Conservation (phyloP, 768 basidiomycete species). For the Inosperma sp. region DNA sequence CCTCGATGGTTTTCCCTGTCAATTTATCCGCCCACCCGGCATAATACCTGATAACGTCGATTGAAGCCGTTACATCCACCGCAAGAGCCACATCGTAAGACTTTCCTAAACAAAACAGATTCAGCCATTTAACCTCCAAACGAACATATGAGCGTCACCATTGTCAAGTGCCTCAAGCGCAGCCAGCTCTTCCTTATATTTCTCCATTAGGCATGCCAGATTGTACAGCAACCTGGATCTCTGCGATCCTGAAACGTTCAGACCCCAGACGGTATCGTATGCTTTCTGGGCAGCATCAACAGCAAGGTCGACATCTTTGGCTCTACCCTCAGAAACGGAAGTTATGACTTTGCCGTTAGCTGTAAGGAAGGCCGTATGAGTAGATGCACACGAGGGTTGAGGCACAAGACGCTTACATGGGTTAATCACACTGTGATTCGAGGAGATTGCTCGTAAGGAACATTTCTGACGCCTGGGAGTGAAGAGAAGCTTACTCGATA, state of each 20-base stretch:
- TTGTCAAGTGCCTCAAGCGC: conserved; percentile 73
- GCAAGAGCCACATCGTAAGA: conserved; percentile 44
- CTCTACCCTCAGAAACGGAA: too few species aligned
- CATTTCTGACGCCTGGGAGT: conserved; percentile 15
- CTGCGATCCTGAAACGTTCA: conserved; percentile 46
- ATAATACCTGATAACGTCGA: conserved; percentile 51
- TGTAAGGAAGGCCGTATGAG: conserved; percentile 41
- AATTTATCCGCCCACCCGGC: too few species aligned
- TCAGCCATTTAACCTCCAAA: neutral
- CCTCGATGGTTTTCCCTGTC: conserved; percentile 72
- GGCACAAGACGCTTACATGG: conserved; percentile 24
- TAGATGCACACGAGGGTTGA: conserved; percentile 11
- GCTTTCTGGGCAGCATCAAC: conserved; percentile 60
- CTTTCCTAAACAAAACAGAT: conserved; percentile 43
- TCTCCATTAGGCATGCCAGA: conserved; percentile 61
- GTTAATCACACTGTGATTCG: too few species aligned
- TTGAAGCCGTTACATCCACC: conserved; percentile 44
- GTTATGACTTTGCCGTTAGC: conserved; percentile 62
- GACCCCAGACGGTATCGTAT: conserved; percentile 62
- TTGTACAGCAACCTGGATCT: conserved; percentile 56
- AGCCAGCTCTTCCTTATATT: conserved; percentile 56
- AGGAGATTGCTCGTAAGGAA: conserved; percentile 43
- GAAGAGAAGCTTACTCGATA: conserved; percentile 52
- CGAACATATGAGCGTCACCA: conserved; percentile 55
- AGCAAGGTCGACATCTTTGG: conserved; percentile 71